Base-by-base conservation (phyloP, 1,284 basidiomycete species). In the Inonotus hispidus region DNA sequence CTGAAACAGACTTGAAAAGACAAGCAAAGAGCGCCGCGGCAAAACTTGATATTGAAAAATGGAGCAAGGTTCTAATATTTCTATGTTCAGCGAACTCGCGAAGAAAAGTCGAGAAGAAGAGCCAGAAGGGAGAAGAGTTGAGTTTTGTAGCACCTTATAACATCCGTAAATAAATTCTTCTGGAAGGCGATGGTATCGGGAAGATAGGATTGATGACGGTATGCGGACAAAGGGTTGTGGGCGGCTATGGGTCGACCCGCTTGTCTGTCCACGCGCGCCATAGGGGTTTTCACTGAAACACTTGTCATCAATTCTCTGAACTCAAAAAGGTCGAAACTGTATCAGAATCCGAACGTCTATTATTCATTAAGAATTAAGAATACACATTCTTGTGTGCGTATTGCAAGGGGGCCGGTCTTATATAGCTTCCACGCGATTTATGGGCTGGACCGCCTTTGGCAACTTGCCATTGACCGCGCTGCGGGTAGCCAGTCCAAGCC, bases 391-490 rank as follows among this genome's bases (percentile, higher is more conserved):
- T 16, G 32, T 52, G 7, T 52, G 29, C 50, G 29, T 27, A 52
- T 16, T n/a, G 27, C 50, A 52, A 35, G 50, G 50, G 50, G 50
- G 50, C 32, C 16, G 50, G 50, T 16, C 50, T 35, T 52, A 52
- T 52, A 52, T 52, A 52, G 29, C 32, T 29, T 52, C 3, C 50
- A 52, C 50, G 50, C 50, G 50, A 52, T 52, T 27, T 19, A 16
- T 52, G 50, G 50, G 50, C 32, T 52, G 50, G 50, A 52, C 25
- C 50, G 50, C 50, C 50, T 52, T 52, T 52, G 50, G 32, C 50
- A 27, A 52, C 50, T 35, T 29, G 50, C 16, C 32, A 52, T 27
- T 27, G 27, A 27, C 50, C 29, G 32, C 50, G 32, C 50, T 32
- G 50, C 27, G 50, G n/a, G 50, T 10, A n/a, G 32, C 27, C n/a